These are phyloP conservation scores for Lobosporangium transversale DNA, from an alignment of 192 early-diverging fungal genomes.

Conservation along the genomic window DNA sequence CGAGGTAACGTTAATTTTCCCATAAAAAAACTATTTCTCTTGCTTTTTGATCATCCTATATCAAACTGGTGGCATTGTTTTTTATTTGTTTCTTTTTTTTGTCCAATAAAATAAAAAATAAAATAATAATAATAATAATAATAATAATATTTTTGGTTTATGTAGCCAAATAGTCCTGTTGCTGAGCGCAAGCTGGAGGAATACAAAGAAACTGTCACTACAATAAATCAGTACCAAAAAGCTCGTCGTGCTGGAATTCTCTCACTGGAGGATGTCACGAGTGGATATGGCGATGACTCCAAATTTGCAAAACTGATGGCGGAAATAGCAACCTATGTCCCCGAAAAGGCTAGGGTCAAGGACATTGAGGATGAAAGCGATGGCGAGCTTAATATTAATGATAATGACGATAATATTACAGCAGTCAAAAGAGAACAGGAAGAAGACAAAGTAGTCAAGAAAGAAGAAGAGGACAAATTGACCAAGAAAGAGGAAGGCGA, in stretches of 20 bases:
- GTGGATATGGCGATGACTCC: constrained; percentile 21
- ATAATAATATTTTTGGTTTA: too few species aligned
- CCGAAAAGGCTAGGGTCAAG: constrained; percentile 41
- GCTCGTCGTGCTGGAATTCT: constrained; percentile 25
- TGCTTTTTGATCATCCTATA: too few species aligned
- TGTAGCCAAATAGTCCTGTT: constrained; percentile 12
- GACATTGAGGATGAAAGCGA: constrained; percentile 35
- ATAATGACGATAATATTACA: background rate
- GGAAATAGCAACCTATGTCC: constrained; percentile 41
- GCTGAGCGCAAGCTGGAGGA: constrained; percentile 23
- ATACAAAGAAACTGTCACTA: background rate
- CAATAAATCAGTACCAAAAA: background rate
- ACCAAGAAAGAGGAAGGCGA: constrained; percentile 2
- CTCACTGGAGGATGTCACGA: constrained; percentile 27
- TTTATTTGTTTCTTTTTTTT: background rate
- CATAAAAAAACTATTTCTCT: too few species aligned
- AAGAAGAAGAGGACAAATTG: constrained; percentile 18
- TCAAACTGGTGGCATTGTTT: background rate
- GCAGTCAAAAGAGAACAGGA: constrained; percentile 12
- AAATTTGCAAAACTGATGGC: constrained; percentile 20
- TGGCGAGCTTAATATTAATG: background rate
- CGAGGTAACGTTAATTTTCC: too few species aligned
- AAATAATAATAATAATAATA: too few species aligned
- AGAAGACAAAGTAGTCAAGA: constrained; percentile 13
- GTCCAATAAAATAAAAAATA: too few species aligned